Base-by-base conservation (phyloP, 768 basidiomycete species). In the Suillus tomentosus region DNA sequence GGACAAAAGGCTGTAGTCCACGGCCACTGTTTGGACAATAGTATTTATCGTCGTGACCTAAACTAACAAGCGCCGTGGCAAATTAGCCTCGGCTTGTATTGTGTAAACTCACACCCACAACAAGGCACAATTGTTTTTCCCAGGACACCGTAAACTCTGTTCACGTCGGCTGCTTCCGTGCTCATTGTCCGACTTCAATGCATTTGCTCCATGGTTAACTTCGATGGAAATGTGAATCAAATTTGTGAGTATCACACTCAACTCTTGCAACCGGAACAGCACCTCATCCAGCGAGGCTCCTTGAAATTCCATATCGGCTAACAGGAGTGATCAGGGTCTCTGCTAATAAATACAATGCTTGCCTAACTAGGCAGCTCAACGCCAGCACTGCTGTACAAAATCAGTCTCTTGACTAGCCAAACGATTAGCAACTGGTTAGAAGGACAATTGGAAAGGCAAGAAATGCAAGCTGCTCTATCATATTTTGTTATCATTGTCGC, bases 121-220 rank as follows among this genome's bases (percentile, higher is more conserved):
- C 69, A 71, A 69, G 56, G 57, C 63, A 64, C n/a, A n/a, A n/a
- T 73, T 70, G 68, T 73, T 71, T 70, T 54, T 48, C 43, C 31
- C 15, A 54, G 57, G 63, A 68, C 67, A 59, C 67, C 67, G n/a
- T 27, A 61, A 36, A 62, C 65, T 37, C 53, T 56, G 54, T 56
- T 64, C 60, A 27, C 39, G 27, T n/a, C 62, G 43, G 65, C 59
- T 15, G 15, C 37, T 62, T 31, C 53, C 64, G 60, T 24, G 15
- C 9, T n/a, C 54, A 66, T 66, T 64, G 63, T 64, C 65, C 14
- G 24, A 51, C n/a, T n/a, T 37, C 13, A 43, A 11, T n/a, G 58
- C 24, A 61, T 61, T 51, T 48, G 39, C 36, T 48, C 24, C n/a
- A 22, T 27, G 51, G 47, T 54, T 61, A 54, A 22, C 51, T 31